These are phyloP conservation scores for Phyllosticta capitalensis DNA, from an alignment of 2,329 filamentous ascomycete genomes.

Conservation along the genomic window DNA sequence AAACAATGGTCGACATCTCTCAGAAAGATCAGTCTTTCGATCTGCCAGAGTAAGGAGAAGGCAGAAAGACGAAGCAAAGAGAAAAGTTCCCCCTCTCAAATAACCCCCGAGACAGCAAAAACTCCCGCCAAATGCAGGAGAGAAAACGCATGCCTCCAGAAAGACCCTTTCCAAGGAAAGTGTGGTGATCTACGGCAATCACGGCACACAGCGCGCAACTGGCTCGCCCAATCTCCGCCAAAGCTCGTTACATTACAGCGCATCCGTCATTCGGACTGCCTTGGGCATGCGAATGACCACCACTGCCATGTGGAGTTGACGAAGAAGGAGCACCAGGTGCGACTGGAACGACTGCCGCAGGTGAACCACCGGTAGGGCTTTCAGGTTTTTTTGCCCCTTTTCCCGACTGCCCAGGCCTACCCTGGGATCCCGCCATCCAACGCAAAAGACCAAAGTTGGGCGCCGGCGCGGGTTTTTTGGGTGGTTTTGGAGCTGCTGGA, in stretches of 20 bases:
- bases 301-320: slow-evolving; percentile 1
- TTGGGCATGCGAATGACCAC: slow-evolving; percentile 2
- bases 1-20: background rate
- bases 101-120: slow-evolving; percentile 9
- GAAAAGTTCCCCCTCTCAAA: background rate
- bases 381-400: slow-evolving; percentile 21
- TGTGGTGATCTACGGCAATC: background rate
- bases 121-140: slow-evolving; percentile 3
- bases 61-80: background rate
- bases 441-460: slow-evolving; percentile 15
- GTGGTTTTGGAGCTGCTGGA: slow-evolving; percentile 8
- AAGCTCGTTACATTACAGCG: slow-evolving; percentile 10
- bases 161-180: slow-evolving; percentile 8
- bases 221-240: background rate
- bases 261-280: slow-evolving; percentile 9
- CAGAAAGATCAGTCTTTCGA: background rate
- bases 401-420: slow-evolving; percentile 14
- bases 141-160: slow-evolving; percentile 11
- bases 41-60: background rate
- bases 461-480: slow-evolving; percentile 10
- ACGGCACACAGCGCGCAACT: background rate
- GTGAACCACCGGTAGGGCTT: slow-evolving; percentile 7
- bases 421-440: slow-evolving; percentile 17
- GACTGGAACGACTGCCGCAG: background rate
- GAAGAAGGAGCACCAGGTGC: slow-evolving; percentile 2